A percentile compares a stretch with the other conserved stretches of the same genome.
Evolutionary conservation across 495 filamentous ascomycete genomes (phyloP).

Genomic region (Niebla homalea): DNA sequence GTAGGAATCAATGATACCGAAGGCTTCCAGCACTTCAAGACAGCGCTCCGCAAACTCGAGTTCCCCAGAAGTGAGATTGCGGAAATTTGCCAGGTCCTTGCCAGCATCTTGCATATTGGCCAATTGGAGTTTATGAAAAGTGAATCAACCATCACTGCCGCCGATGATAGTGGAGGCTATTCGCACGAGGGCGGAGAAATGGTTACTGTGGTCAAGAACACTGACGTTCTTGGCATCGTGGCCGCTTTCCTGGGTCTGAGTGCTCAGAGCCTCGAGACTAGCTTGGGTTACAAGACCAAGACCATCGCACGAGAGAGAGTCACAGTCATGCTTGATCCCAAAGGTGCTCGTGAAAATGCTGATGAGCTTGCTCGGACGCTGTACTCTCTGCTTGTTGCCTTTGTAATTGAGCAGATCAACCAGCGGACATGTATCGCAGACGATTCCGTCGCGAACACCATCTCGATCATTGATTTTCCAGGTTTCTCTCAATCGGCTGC

Average conservation of each 20-base stretch:
- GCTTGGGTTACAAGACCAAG: constrained; percentile 87
- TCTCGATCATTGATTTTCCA: constrained; percentile 92
- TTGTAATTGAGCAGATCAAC: constrained; percentile 84
- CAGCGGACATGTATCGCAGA: constrained; percentile 78
- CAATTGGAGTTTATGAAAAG: constrained; percentile 81
- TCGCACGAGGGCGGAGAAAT: constrained; percentile 86
- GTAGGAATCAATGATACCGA: constrained; percentile 92
- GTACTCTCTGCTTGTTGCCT: constrained; percentile 91
- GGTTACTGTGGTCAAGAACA: constrained; percentile 79
- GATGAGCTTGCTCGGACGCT: constrained; percentile 87
- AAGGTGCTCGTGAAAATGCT: constrained; percentile 76
- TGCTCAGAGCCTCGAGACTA: constrained; percentile 66
- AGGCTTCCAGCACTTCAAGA: constrained; percentile 96
- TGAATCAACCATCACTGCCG: constrained; percentile 60
- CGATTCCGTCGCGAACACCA: constrained; percentile 78
- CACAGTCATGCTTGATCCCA: constrained; percentile 91
- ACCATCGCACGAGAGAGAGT: constrained; percentile 89
- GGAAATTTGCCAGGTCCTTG: constrained; percentile 88
- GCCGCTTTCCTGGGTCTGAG: constrained; percentile 85
- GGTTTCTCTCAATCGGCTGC: constrained; percentile 75
- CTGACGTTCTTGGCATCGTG: constrained; percentile 71
- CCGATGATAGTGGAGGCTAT: constrained; percentile 89
- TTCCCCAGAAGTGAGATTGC: constrained; percentile 89
- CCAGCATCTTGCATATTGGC: constrained; percentile 84
- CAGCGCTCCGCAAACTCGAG: constrained; percentile 80